These are phyloP conservation scores for Xerocomus minutiporus DNA, from an alignment of 1,284 basidiomycete species.

Conservation along the genomic window DNA sequence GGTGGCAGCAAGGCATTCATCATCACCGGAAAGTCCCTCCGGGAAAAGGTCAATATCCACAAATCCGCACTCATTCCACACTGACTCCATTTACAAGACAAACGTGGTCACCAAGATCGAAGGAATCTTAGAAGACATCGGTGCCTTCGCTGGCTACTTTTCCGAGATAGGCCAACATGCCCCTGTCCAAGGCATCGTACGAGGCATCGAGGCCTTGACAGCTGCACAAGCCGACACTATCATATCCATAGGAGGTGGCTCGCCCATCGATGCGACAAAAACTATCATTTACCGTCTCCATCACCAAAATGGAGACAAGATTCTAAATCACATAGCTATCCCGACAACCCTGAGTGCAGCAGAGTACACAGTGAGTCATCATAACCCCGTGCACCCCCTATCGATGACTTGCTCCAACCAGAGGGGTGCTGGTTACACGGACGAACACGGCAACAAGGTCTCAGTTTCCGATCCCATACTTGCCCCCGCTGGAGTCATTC, in stretches of 20 bases:
- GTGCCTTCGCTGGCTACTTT: conserved; percentile 64
- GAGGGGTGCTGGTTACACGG: conserved; percentile 70
- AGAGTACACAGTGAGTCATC: conserved; percentile 56
- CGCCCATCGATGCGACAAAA: conserved; percentile 75
- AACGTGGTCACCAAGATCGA: conserved; percentile 60
- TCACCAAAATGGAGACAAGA: conserved; percentile 46
- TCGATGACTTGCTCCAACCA: conserved; percentile 23
- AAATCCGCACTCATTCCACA: conserved; percentile 2
- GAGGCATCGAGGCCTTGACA: conserved; percentile 55
- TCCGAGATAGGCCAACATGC: conserved; percentile 74
- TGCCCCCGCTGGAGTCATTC: conserved; percentile 66
- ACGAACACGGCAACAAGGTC: conserved; percentile 67
- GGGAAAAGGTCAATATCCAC: conserved; percentile 48
- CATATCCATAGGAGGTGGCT: conserved; percentile 74
- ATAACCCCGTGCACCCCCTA: neutral
- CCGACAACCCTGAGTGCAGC: conserved; percentile 82
- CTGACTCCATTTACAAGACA: conserved; percentile 41
- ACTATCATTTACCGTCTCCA: conserved; percentile 61
- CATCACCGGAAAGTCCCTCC: conserved; percentile 66
- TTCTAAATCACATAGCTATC: conserved; percentile 60
- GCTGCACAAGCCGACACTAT: conserved; percentile 60
- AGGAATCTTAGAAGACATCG: conserved; percentile 48
- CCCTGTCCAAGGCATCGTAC: conserved; percentile 65
- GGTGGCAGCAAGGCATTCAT: conserved; percentile 60
- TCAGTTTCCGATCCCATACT: conserved; percentile 50